Base-by-base conservation (phyloP, 169 alveolate genomes). In the Plasmodium inui region DNA sequence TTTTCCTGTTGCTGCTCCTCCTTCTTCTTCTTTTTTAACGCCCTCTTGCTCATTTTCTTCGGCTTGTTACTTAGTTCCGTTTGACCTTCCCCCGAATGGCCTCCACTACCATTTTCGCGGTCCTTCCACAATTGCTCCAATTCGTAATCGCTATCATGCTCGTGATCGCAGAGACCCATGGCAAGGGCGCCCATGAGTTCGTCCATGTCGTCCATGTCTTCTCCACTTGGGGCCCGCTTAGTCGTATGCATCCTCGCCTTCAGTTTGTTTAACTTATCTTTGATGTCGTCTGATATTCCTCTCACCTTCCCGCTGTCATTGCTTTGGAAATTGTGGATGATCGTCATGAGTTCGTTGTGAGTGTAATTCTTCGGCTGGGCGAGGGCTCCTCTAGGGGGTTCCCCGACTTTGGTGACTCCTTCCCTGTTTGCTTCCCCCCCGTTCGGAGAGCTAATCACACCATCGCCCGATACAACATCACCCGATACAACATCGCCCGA, bases 291-390 rank as follows among this genome's bases (percentile, higher is more conserved):
- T 10, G 82, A 95, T 95, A 95, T 32, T 81, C 81, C 84, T 95
- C 83, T 92, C 46, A 79, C 82, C 86, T 92, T 81, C 67, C 86
- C 78, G 80, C 67, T 82, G 70, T 82, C 70, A 22, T 55, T 44
- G 83, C 88, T 26, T 92, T 85, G 96, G 84, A 95, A 93, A 55
- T 82, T 88, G 89, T 78, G 95, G 0, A 74, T 81, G 83, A 84
- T 86, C 26, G 86, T 92, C n/a, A 53, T 71, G 83, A 84, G 76
- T 80, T 41, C 94, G 73, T 57, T 95, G 72, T 72, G 92, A 61
- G 92, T 76, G 91, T 41, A 82, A 22, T 41, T 81, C 34, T 90
- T 92, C 61, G 19, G 44, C 84, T 55, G 41, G 44, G 26, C 28
- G 3, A 57, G 10, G 10, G 19, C 70, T 10, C 7, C 71, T 12